Base-by-base conservation (phyloP, 176 grass and related monocot genomes). In the Leersia perrieri region DNA sequence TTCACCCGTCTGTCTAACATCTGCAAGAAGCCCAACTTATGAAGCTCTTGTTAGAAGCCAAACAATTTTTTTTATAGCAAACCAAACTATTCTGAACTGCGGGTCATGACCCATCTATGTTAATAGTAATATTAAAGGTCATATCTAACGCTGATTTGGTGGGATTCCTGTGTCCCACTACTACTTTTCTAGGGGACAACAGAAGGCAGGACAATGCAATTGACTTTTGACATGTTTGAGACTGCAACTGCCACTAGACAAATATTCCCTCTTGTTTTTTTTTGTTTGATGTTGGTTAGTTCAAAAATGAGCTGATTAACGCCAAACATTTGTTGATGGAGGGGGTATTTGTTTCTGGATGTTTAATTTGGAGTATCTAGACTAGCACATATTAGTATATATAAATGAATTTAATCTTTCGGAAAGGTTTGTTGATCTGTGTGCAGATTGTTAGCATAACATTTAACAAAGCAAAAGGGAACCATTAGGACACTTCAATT, bases 161-260 rank as follows among this genome's bases (percentile, higher is more conserved):
- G 44, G 68, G 41, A 63, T 75, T 86, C 64, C 57, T 64, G 61
- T 47, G 44, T 33, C 63, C 44, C 63, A 64, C 76, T 33, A 68
- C 36, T 45, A 70, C 30, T 68, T 69, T 68, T 71, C 57, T 53
- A 80, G 68, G 20, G 76, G 58, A 84, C 10, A 88, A 76, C n/a
- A 25, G 53, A 83, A 63, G 51, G 18, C 9, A 73, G n/a, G 36
- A 80, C 53, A 70, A 60, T 60, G 28, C n/a, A 81, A 60, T 91
- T 84, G 66, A 88, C 63, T 91, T 88, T 41, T 36, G 33, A 77
- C 22, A 47, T 70, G 33, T 11, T 9, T 42, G 32, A 63, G 86
- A 77, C 41, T 81, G 49, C 70, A 89, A 47, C 9, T 27, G 11
- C 38, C 25, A 35, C 62, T 73, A 42, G n/a, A 83, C 53, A 47